Percentiles rank a stretch among this genome's conserved stretches.
Conservation (phyloP, 495 filamentous ascomycete species). For the Aspergillus biplanus region DNA sequence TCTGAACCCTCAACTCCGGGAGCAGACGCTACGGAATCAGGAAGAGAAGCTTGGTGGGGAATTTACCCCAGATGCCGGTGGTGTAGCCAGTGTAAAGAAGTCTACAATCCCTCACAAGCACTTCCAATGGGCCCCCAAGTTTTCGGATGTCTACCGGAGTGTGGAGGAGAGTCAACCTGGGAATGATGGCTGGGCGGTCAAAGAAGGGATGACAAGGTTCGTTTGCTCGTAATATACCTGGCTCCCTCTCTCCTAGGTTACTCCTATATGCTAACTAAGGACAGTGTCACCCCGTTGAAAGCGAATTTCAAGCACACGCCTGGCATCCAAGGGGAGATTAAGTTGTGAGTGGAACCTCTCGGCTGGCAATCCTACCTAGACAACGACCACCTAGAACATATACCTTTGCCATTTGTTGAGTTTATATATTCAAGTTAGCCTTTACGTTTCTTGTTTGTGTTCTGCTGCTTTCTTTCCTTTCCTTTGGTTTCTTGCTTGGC, state of each 20-base stretch:
- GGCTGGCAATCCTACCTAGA: constrained; percentile 29
- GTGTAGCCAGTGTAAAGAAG: constrained; percentile 25
- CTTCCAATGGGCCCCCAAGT: constrained; percentile 92
- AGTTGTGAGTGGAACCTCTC: constrained; percentile 75
- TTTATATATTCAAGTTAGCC: constrained; percentile 37
- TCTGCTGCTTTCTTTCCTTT: constrained; percentile 20
- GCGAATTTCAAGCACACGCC: constrained; percentile 90
- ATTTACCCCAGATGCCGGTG: constrained; percentile 12
- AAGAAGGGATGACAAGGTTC: constrained; percentile 86
- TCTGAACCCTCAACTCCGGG: constrained; percentile 52
- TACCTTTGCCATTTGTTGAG: constrained; percentile 26
- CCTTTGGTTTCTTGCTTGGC: constrained; percentile 20
- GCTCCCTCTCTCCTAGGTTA: background rate
- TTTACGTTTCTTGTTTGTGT: constrained; percentile 33
- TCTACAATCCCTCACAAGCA: constrained; percentile 71
- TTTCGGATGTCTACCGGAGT: constrained; percentile 81
- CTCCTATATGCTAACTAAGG: constrained; percentile 21
- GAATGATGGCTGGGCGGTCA: constrained; percentile 94
- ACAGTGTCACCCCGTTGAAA: constrained; percentile 84
- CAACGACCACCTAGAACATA: constrained; percentile 29
- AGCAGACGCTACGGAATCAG: constrained; percentile 64
- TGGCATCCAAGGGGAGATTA: constrained; percentile 72
- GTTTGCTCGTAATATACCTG: constrained; percentile 26
- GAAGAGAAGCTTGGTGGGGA: constrained; percentile 52
- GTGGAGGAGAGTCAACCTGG: constrained; percentile 80